Conservation (phyloP, 345 rosid species). For the Citrus hindsii region DNA sequence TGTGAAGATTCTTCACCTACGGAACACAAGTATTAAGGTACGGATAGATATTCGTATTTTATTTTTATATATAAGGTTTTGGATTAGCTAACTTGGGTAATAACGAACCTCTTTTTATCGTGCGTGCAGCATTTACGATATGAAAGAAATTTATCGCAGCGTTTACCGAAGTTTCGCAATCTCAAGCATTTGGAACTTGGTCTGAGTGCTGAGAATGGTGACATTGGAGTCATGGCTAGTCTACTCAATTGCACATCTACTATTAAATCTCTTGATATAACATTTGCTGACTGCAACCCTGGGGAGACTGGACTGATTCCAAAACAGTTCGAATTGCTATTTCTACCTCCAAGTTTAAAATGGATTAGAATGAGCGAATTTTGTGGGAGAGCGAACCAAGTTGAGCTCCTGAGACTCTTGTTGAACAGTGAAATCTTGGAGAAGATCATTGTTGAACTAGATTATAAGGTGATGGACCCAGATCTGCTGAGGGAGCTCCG, state of each 20-base stretch:
- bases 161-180: neutral
- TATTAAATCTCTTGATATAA: neutral
- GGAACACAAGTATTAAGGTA: neutral
- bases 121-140: neutral
- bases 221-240: neutral
- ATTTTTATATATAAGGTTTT: too few relatives aligned
- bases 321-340: too few relatives aligned
- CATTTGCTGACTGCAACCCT: neutral
- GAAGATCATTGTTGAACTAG: too few relatives aligned
- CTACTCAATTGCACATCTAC: neutral
- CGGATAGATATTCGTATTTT: neutral
- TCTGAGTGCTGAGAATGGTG: neutral
- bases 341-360: too few relatives aligned
- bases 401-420: too few relatives aligned
- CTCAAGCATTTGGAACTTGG: neutral
- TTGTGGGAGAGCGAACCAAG: too few relatives aligned
- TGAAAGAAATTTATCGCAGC: neutral
- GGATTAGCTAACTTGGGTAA: neutral
- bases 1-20: neutral
- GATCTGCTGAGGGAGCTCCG: too few relatives aligned
- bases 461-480: too few relatives aligned
- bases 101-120: too few relatives aligned
- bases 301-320: too few relatives aligned
- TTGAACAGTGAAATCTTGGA: too few relatives aligned
- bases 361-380: too few relatives aligned